Percentiles rank a stretch among this genome's conserved stretches.
These are phyloP conservation scores for Mortierella sp. DNA, from an alignment of 371 early-diverging fungal species.

Conservation along the genomic window DNA sequence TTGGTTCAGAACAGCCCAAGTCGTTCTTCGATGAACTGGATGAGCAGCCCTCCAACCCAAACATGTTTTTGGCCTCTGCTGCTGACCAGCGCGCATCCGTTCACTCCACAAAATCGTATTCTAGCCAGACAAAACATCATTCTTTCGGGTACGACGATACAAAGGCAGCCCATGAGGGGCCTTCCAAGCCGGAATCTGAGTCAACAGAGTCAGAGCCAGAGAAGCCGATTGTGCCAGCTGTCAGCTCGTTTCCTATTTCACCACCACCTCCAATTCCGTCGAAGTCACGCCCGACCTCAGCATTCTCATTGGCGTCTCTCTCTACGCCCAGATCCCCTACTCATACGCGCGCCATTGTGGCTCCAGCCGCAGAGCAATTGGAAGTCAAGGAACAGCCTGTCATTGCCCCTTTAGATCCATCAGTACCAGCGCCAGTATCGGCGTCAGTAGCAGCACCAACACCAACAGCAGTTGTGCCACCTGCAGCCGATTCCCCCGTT, in stretches of 20 bases:
- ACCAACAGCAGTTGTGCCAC: not conserved
- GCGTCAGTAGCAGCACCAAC: not conserved
- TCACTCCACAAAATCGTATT: slow-evolving; percentile 32
- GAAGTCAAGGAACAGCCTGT: slow-evolving; percentile 13
- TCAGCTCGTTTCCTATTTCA: not conserved
- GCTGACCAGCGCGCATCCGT: slow-evolving; percentile 26
- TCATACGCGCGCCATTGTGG: not conserved
- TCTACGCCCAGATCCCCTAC: slow-evolving; percentile 23
- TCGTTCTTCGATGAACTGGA: slow-evolving; percentile 15
- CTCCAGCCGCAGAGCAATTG: slow-evolving; percentile 7
- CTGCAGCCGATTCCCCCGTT: slow-evolving; percentile 5
- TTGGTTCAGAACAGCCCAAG: not conserved
- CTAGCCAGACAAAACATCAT: slow-evolving; percentile 46
- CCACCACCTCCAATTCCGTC: slow-evolving; percentile 36
- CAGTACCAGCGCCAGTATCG: not conserved
- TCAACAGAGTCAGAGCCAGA: slow-evolving; percentile 34
- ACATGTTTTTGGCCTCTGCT: slow-evolving; percentile 13
- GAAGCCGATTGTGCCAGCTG: slow-evolving; percentile 1
- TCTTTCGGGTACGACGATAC: slow-evolving; percentile 42
- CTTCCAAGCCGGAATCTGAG: slow-evolving; percentile 39
- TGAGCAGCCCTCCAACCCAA: slow-evolving; percentile 13
- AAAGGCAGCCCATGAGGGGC: slow-evolving; percentile 10
- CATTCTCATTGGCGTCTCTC: slow-evolving; percentile 17
- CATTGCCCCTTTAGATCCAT: not conserved
- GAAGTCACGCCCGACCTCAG: slow-evolving; percentile 41